A percentile compares a stretch with the other conserved stretches of the same genome.
phyloP scores from a whole-genome alignment of 768 basidiomycete genomes.

The Pisolithus microcarpus region DNA sequence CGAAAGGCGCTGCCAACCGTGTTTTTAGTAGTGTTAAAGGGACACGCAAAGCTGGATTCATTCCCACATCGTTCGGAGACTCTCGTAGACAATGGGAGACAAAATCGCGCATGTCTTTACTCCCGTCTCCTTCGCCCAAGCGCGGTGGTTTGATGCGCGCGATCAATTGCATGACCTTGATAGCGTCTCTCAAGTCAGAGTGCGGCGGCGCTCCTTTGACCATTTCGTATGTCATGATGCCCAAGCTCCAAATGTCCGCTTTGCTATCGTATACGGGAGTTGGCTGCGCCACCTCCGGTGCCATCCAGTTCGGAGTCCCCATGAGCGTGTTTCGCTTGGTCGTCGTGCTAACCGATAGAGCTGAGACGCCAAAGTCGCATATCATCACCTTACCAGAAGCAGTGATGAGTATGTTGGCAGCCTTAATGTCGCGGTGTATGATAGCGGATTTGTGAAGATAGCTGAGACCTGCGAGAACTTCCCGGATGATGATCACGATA shows the following conservation, averaged over 20 bases:
- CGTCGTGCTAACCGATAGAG: slow-evolving; percentile 71
- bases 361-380: slow-evolving; percentile 98
- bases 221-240: slow-evolving; percentile 95
- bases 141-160: slow-evolving; percentile 78
- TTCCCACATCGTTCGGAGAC: slow-evolving; percentile 64
- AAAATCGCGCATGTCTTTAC: slow-evolving; percentile 84
- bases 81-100: slow-evolving; percentile 77
- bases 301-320: slow-evolving; percentile 99
- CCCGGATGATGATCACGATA: slow-evolving; percentile 79
- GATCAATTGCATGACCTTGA: slow-evolving; percentile 85
- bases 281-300: slow-evolving; percentile 89
- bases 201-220: slow-evolving; percentile 94
- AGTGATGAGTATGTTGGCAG: slow-evolving; percentile 91
- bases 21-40: slow-evolving; percentile 4
- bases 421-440: slow-evolving; percentile 97
- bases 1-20: slow-evolving; percentile 55
- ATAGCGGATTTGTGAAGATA: slow-evolving; percentile 92
- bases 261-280: slow-evolving; percentile 93
- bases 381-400: slow-evolving; percentile 87
- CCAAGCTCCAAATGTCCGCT: slow-evolving; percentile 97
- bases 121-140: slow-evolving; percentile 69
- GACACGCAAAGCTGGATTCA: slow-evolving; percentile 1
- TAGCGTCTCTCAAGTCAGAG: slow-evolving; percentile 72
- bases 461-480: slow-evolving; percentile 77
- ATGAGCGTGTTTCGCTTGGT: slow-evolving; percentile 95